Conservation (phyloP, 441 rosid species). For the Biscutella laevigata region DNA sequence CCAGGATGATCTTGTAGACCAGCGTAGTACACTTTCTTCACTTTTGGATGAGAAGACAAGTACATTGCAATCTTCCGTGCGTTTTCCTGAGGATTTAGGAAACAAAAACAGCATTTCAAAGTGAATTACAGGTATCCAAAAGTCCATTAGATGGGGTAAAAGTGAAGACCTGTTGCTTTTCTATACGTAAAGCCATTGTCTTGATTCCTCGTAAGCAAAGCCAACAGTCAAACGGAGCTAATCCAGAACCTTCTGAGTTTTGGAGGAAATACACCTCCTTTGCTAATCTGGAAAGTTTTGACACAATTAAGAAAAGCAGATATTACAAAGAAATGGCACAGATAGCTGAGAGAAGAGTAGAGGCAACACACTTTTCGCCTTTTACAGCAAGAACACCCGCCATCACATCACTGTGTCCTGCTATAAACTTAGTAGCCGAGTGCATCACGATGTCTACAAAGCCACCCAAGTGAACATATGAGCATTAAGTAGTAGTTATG, state of each 20-base stretch:
- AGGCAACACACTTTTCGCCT: constrained; percentile 61
- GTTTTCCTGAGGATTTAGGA: constrained; percentile 55
- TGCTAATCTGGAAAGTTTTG: constrained; percentile 49
- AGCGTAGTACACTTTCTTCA: constrained; percentile 74
- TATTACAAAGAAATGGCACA: too few species aligned
- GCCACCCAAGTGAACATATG: neutral
- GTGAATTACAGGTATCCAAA: too few species aligned
- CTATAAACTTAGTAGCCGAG: constrained; percentile 85
- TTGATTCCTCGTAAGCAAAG: constrained; percentile 83
- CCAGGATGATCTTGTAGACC: constrained; percentile 86
- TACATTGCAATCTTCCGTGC: constrained; percentile 82
- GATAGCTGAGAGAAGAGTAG: too few species aligned
- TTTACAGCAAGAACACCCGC: constrained; percentile 89
- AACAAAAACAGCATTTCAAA: neutral
- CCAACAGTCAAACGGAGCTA: constrained; percentile 98
- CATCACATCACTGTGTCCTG: constrained; percentile 94
- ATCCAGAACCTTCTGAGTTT: constrained; percentile 90
- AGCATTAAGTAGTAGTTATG: neutral
- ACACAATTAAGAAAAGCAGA: too few species aligned
- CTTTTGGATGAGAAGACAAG: constrained; percentile 65
- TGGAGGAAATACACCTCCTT: constrained; percentile 75
- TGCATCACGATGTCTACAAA: constrained; percentile 86
- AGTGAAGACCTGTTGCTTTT: constrained; percentile 76
- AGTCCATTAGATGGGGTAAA: neutral
- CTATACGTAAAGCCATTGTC: constrained; percentile 84